Evolutionary conservation across 164 flowering plant genomes (phyloP), one percentile per base, ranked within the genome.

Genomic region (Magnolia sinica): DNA sequence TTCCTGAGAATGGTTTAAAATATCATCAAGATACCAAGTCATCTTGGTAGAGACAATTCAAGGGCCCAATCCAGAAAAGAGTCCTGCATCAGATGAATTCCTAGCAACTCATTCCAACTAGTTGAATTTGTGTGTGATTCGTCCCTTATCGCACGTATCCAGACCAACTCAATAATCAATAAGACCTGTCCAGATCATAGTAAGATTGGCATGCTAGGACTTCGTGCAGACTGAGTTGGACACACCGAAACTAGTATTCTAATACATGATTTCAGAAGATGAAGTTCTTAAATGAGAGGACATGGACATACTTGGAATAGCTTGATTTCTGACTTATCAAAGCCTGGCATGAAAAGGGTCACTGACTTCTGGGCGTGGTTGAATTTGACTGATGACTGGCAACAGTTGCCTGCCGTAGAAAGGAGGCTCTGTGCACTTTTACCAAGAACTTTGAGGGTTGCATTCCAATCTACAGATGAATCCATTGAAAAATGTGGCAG

Each of bases 261-360:
- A 55, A 11, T 55, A 11, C 18, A 16, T 3, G 18, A 16, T 55
- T 16, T 16, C 18, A 55, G 18, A 55, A 70, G 58, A 14, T 18
- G 11, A 70, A 70, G 22, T 50, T 20, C n/a, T 70, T n/a, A n/a
- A 50, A 20, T 70, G 55, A 69, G 16, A 18, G 7, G 58, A n/a
- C 59, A 50, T 50, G 29, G 22, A 69, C 85, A 50, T 91, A 93
- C 99, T 77, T 95, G 98, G 84, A 85, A 95, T 22, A 95, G 89
- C 87, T 93, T 95, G 89, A 95, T 92, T 78, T 95, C 98, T 61
- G 93, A 88, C 82, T 95, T 95, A 78, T 92, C 97, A 79, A 93
- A 93, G 74, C 99, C 99, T 22, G 99, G 99, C 98, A 95, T 90
- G 88, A 95, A 83, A 76, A 95, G 96, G 31, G 88, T 89, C 76